Evolutionary conservation across 139 green algal genomes (phyloP), one percentile per base, ranked within the genome.

Genomic region (Asterochloris erici): DNA sequence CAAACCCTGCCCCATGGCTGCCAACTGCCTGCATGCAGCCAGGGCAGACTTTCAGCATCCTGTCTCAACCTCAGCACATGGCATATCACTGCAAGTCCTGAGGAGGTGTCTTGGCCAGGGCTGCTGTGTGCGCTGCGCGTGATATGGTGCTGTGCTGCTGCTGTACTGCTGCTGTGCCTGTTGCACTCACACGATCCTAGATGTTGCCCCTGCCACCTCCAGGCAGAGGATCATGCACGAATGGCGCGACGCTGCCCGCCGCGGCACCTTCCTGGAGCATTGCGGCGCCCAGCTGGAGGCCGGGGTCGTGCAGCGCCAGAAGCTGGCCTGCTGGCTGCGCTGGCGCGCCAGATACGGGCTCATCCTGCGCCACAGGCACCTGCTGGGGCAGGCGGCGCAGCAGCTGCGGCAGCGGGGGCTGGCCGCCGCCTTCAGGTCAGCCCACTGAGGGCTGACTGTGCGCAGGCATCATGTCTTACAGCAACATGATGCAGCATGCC

Each of bases 321-420:
- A 74, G 63, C 24, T 17, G 13, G 27, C 62, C 14, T 82, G 78
- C 27, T 82, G 78, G 78, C 63, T 73, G 16, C 63, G 69, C 16
- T 82, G 78, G 78, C 27, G 12, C 13, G 29, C 63, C 68, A n/a
- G 62, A 15, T 82, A 82, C 24, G 27, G 61, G 15, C 61, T 26
- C 15, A 29, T 74, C 27, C n/a, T 64, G 15, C 78, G 69, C 21
- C 77, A 78, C 21, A 79, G 66, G 60, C 0, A 62, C 14, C 12
- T 85, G 1, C 75, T 81, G 24, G 16, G 64, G 12, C 27, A n/a
- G 16, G 74, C 75, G 16, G n/a, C 83, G 23, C 62, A 27, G 14
- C 68, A 77, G 13, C 61, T 85, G 38, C 68, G 63, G 13, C 64
- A 85, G 27, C 79, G 69, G 21, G 60, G 70, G 60, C 17, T 85